Conservation (phyloP, 225 moss, liverwort and hornwort genomes). For the Bryoerythrophyllum caledonicum region DNA sequence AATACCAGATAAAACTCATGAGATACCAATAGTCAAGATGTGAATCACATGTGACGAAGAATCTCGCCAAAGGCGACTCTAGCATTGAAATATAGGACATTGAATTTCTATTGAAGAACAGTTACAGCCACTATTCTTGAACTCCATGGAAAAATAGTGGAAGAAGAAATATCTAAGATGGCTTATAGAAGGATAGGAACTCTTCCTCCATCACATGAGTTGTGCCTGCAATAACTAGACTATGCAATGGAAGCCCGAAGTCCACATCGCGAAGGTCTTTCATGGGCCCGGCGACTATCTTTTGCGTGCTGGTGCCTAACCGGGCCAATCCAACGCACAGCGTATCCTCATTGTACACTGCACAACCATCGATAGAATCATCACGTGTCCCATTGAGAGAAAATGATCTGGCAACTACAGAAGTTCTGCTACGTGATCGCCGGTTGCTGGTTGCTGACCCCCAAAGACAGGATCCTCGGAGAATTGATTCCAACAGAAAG, state of each 20-base stretch:
- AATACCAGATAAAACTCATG: not conserved
- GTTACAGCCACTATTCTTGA: not conserved
- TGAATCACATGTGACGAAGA: conserved; percentile 4
- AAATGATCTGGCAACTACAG: not conserved
- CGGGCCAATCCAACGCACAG: conserved; percentile 87
- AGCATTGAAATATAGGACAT: not conserved
- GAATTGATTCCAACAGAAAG: not conserved
- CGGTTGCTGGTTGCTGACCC: not conserved
- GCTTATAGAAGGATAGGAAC: conserved; percentile 75
- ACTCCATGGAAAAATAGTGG: too few relatives aligned
- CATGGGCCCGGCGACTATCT: conserved; percentile 78
- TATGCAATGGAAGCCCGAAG: conserved; percentile 87
- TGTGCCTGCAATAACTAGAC: conserved; percentile 78
- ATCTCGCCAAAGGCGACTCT: conserved; percentile 1
- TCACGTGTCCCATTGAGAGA: not conserved
- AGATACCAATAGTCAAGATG: not conserved
- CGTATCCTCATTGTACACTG: conserved; percentile 77
- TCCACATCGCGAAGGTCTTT: conserved; percentile 70
- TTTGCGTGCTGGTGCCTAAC: conserved; percentile 83
- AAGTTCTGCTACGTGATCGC: not conserved
- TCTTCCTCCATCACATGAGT: conserved; percentile 96
- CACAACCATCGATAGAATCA: conserved; percentile 26
- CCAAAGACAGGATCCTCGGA: not conserved
- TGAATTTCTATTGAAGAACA: not conserved
- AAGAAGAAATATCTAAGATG: conserved; percentile 29